Evolutionary conservation across 2,329 filamentous ascomycete genomes (phyloP), one percentile per base, ranked within the genome.

Genomic region (Nemania abortiva): DNA sequence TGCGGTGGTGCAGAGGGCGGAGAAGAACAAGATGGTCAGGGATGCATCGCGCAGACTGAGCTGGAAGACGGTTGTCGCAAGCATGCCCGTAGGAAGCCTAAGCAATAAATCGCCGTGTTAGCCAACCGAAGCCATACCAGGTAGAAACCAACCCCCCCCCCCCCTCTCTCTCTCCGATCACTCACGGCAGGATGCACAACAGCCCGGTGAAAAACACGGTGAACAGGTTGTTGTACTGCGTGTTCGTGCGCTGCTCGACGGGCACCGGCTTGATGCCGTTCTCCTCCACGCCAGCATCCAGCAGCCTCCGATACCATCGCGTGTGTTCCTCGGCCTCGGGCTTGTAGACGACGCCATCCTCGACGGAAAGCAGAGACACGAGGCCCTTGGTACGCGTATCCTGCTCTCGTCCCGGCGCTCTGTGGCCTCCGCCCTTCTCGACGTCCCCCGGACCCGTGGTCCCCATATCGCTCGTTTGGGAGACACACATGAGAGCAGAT

Each of bases 141-240:
- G n/a, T n/a, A n/a, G n/a, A n/a, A n/a, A n/a, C n/a, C n/a, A n/a
- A n/a, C n/a, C n/a, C n/a, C n/a, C n/a, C n/a, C n/a, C n/a, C n/a
- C n/a, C n/a, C n/a, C n/a, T n/a, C n/a, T n/a, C n/a, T n/a, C n/a
- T n/a, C n/a, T n/a, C n/a, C 5, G 27, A 47, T 45, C n/a, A 68
- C 68, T 13, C 75, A 89, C 88, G 88, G 87, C 37, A 90, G 75
- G 7, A 89, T 81, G 74, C 86, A 88, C 52, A 87, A 81, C 65
- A 88, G 83, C 68, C 87, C 84, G 22, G 86, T 87, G 74, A 89
- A 88, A 82, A 88, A 89, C 27, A 90, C 81, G 3, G 87, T 89
- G 74, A 90, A 90, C 54, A 90, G 81, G 69, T 87, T 86, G 77
- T 82, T 82, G 71, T 86, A 86, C 42, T 82, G 81, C 9, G 81